Evolutionary conservation across 2,329 filamentous ascomycete species (phyloP), one percentile per base, ranked within the genome.

Genomic region (Epichloe sp.): DNA sequence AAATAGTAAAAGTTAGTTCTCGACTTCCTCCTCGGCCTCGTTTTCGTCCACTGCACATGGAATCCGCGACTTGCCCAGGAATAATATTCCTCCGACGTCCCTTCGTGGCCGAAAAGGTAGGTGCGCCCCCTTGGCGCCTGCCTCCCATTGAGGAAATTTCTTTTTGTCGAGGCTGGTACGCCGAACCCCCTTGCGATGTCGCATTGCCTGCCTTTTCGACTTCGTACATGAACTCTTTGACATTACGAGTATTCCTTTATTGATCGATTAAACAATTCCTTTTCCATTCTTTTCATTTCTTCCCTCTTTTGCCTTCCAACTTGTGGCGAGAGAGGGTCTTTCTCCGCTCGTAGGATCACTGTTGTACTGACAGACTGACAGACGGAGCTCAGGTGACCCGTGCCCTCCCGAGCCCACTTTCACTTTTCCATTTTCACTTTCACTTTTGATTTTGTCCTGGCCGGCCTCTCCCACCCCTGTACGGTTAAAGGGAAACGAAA

Each of bases 341-440:
- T 42, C n/a, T 42, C 5, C n/a, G 37, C 12, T 38, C 3, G n/a
- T 17, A n/a, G 37, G 37, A 40, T 10, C 10, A 26, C 23, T 7
- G 23, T 26, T n/a, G n/a, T n/a, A n/a, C n/a, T n/a, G n/a, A n/a
- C n/a, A n/a, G n/a, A 31, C 8, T 7, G 7, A 26, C 26, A 6
- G 26, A 10, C 26, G 26, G 26, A 31, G 40, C 23, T 11, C 40
- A 19, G 19, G 31, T 37, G 34, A 48, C 45, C 50, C 45, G 45
- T 48, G 50, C 48, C 50, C 50, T 52, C 45, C 50, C 41, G 50
- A 52, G 35, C 19, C 50, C 50, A 44, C 50, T 43, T 44, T 48
- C 35, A 12, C 35, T 31, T 4, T 10, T 31, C 10, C 26, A 10
- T 31, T 3, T 31, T 11, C 8, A 31, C 10, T 31, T 36, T 40